A percentile compares a stretch with the other conserved stretches of the same genome.
These are phyloP conservation scores for Calocybe cyanea DNA, from an alignment of 768 basidiomycete genomes.

Conservation along the genomic window DNA sequence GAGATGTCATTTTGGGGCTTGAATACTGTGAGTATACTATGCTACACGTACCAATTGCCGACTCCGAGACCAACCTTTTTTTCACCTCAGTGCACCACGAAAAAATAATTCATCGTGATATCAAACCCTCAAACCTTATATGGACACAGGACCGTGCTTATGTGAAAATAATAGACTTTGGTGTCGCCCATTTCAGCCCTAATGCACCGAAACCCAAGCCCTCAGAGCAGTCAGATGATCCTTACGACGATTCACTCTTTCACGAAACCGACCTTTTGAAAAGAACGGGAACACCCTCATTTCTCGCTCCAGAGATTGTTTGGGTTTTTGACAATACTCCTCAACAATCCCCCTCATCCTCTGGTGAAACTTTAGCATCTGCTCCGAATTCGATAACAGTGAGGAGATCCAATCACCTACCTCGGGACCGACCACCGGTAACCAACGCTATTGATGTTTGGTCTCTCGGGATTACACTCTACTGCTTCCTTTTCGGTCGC, in stretches of 20 bases:
- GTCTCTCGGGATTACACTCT: constrained; percentile 45
- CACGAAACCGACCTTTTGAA: constrained; percentile 34
- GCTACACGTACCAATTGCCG: constrained; percentile 4
- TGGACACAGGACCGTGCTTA: constrained; percentile 81
- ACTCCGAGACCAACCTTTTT: constrained; percentile 13
- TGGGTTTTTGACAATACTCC: constrained; percentile 30
- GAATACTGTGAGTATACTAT: constrained; percentile 76
- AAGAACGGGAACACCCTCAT: constrained; percentile 39
- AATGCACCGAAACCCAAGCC: constrained; percentile 1
- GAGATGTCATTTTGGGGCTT: constrained; percentile 91
- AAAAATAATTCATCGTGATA: constrained; percentile 98
- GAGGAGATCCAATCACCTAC: constrained; percentile 9
- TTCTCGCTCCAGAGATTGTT: constrained; percentile 42
- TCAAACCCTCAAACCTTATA: constrained; percentile 96
- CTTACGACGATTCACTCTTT: constrained; percentile 30
- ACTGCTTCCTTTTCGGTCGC: constrained; percentile 43
- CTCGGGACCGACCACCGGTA: constrained; percentile 29
- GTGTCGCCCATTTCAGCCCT: constrained; percentile 94
- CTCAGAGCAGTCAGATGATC: constrained; percentile 7
- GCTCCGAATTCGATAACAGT: no score
- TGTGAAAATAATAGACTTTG: constrained; percentile 98
- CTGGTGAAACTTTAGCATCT: constrained; percentile 19
- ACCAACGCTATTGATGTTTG: constrained; percentile 46
- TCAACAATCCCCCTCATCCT: constrained; percentile 16
- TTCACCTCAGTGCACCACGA: constrained; percentile 79